These are phyloP conservation scores for Pythium vanterpoolii DNA, from an alignment of 352 stramenopile genomes.

Conservation along the genomic window DNA sequence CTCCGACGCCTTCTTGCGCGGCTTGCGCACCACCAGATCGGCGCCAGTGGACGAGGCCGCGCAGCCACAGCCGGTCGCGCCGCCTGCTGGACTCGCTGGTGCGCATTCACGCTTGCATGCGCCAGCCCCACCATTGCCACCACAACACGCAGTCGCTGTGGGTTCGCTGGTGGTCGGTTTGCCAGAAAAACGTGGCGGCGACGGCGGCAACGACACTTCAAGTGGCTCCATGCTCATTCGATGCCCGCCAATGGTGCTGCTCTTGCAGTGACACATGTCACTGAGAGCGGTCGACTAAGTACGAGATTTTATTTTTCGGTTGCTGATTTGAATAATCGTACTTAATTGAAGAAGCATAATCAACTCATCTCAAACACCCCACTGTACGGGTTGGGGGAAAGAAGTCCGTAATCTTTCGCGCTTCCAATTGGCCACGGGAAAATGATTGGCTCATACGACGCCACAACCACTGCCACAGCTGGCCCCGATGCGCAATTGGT, in stretches of 20 bases:
- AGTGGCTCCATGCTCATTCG: conserved; percentile 23
- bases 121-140: not conserved
- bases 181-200: conserved; percentile 61
- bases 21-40: conserved; percentile 32
- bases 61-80: conserved; percentile 7
- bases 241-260: not conserved
- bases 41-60: not conserved
- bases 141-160: conserved; percentile 2
- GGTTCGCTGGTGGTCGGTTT: conserved; percentile 31
- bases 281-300: not conserved
- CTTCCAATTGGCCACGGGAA: conserved; percentile 14
- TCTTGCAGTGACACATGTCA: not conserved
- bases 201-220: not conserved
- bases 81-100: not conserved
- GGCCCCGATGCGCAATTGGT: conserved; percentile 3
- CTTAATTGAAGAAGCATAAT: conserved; percentile 10
- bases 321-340: conserved; percentile 1
- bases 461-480: conserved; percentile 1
- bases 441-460: conserved; percentile 30
- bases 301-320: too few relatives aligned
- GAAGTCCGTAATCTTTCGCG: conserved; percentile 18
- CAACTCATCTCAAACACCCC: conserved; percentile 7
- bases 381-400: conserved; percentile 6
- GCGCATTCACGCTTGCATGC: not conserved
- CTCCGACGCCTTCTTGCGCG: conserved; percentile 54